These are phyloP conservation scores for Cantharellus anzutake DNA, from an alignment of 768 basidiomycete species.

Conservation along the genomic window DNA sequence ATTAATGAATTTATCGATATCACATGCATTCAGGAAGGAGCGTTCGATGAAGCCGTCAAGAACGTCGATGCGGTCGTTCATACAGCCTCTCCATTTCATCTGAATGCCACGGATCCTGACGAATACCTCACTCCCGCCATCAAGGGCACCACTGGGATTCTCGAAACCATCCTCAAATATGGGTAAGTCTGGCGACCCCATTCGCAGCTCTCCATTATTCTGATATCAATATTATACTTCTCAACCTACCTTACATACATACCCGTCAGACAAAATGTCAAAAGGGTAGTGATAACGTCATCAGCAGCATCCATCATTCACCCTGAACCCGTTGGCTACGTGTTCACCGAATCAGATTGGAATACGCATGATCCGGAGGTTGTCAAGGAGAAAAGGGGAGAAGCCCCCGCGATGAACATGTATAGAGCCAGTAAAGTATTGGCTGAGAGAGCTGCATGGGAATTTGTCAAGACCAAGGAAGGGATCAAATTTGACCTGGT, in stretches of 20 bases:
- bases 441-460: slow-evolving; percentile 17
- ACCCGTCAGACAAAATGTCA: slow-evolving; percentile 7
- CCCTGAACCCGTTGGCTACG: not conserved
- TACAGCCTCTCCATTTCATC: slow-evolving; percentile 16
- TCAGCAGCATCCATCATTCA: slow-evolving; percentile 13
- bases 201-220: not conserved
- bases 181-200: not conserved
- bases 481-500: slow-evolving; percentile 13
- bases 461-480: slow-evolving; percentile 12
- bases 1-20: slow-evolving; percentile 4
- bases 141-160: slow-evolving; percentile 19
- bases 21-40: slow-evolving; percentile 10
- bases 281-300: slow-evolving; percentile 20
- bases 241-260: too few relatives aligned
- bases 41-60: slow-evolving; percentile 24
- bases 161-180: slow-evolving; percentile 16
- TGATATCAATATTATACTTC: too few relatives aligned
- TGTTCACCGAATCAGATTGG: slow-evolving; percentile 14
- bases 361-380: slow-evolving; percentile 15
- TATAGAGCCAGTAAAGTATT: slow-evolving; percentile 17
- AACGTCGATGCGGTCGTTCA: slow-evolving; percentile 20
- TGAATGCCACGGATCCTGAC: slow-evolving; percentile 8
- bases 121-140: slow-evolving; percentile 22
- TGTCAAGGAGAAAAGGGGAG: slow-evolving; percentile 15
- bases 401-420: slow-evolving; percentile 10